Base-by-base conservation (phyloP, 345 rosid genomes). In the Brassica rapa region DNA sequence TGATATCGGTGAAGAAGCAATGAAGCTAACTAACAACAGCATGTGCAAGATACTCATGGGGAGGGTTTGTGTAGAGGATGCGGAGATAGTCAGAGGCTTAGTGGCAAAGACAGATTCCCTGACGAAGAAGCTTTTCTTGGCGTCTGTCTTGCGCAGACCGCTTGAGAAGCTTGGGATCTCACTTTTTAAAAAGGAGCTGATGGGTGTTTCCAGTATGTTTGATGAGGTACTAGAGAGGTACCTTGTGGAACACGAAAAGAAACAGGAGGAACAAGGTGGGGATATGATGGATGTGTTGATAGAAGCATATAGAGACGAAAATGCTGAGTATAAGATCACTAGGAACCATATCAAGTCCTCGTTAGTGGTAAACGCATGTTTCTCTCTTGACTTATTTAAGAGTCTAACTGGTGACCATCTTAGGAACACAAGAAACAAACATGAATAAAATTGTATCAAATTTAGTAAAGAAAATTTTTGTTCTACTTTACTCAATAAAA, bases 321-420 rank as follows among this genome's bases (percentile, higher is more conserved):
- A 71, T 8, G 82, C 88, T 8, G 93, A 86, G 86, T 83, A 75
- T 55, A 86, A 76, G 64, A 62, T 91, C 72, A 84, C 85, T 64
- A 84, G 86, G 82, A 85, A 83, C 62, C 85, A 91, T 33, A 79
- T 87, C 29, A 89, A 91, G 75, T 88, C 93, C 30, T 86, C 88
- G 69, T 72, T 89, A n/a, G 81, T 83, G 91, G 97, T 91, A 85
- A 24, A 33, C 16, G 11, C 35, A 32, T 32, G 35, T 32, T 32
- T 7, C 35, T 32, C 35, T 32, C 35, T 19, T 32, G 21, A 19
- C 21, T 19, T 19, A 19, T 19, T 19, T 19, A 19, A 19, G 21
- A 19, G 21, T 19, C 21, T 19, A 19, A 19, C 21, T 19, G 21
- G 21, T 19, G 21, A 19, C 21, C 21, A 19, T 19, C 21, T 19